Base-by-base conservation (phyloP, 306 rosid genomes). In the Gastrolobium villosum region DNA sequence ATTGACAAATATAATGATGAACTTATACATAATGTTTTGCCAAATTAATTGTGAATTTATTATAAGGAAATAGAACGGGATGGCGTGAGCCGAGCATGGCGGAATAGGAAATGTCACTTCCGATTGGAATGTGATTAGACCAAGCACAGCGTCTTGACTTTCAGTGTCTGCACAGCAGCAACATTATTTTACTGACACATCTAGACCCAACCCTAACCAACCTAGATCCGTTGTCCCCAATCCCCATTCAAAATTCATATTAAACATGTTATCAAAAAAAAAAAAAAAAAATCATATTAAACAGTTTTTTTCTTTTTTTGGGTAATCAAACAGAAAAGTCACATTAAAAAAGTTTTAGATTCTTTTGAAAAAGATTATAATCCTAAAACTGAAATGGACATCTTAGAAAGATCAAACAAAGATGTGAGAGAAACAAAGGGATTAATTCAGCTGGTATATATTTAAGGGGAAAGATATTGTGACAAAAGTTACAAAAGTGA, bases 41-140 rank as follows among this genome's bases (percentile, higher is more conserved):
- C 39, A 1, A 9, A 30, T 7, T 0, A 10, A 43, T 7, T 15
- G n/a, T 41, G 75, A 66, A 39, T 63, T 46, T 13, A 39, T 20
- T 36, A 28, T 20, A 53, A 2, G 40, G 30, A 48, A 44, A 30
- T 0, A 4, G 10, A 7, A 55, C 5, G 14, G 11, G 6, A 28
- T 2, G 43, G 65, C 43, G 13, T 7, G 55, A 10, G 36, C 2
- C 52, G 65, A 37, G 37, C 0, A 35, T 48, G 45, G 64, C 1
- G 10, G 32, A 43, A 72, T 43, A 83, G 78, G 84, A 59, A 10
- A 14, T 15, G 78, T 79, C 84, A 41, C 53, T 79, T 84, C 84
- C 2, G 36, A 74, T 54, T 55, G 75, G 41, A 30, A 20, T n/a
- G 46, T 64, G 81, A 74, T 68, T 74, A 66, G 78, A 74, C 87